Evolutionary conservation across 2,329 filamentous ascomycete species (phyloP).

Genomic region (Colletotrichum sp.): DNA sequence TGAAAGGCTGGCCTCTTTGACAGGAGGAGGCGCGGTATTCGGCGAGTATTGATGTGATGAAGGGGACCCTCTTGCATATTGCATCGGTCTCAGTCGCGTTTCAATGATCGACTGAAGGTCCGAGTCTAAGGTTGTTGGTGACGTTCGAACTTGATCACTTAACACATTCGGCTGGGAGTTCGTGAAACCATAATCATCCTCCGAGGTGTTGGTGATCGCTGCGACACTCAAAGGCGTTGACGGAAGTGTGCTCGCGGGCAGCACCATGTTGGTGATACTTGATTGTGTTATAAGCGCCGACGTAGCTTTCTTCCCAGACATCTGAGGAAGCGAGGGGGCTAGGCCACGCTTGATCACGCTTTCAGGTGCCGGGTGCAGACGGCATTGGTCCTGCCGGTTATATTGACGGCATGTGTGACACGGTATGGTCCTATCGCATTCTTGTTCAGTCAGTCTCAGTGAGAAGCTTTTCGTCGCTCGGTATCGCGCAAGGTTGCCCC

Average conservation of each 20-base stretch:
- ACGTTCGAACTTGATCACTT: background rate
- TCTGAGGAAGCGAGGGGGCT: background rate
- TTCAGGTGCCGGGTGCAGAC: constrained; percentile 27
- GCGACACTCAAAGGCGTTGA: background rate
- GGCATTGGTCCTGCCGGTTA: constrained; percentile 31
- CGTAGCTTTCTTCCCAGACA: background rate
- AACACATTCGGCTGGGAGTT: background rate
- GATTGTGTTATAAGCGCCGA: background rate
- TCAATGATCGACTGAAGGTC: background rate
- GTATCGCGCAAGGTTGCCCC: background rate
- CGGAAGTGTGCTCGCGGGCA: background rate
- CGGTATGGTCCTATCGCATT: constrained; percentile 33
- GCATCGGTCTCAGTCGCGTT: background rate
- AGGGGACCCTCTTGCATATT: background rate
- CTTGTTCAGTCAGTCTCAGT: background rate
- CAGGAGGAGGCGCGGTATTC: background rate
- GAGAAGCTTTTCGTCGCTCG: background rate
- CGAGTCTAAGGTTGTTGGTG: background rate
- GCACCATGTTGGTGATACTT: background rate
- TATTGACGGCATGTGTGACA: constrained; percentile 34
- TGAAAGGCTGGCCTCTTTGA: background rate
- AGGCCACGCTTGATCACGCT: background rate
- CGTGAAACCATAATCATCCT: background rate
- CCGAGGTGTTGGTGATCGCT: background rate
- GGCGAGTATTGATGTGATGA: background rate